Evolutionary conservation across 2,329 filamentous ascomycete species (phyloP).

Genomic region (Penicillium sumatraense): DNA sequence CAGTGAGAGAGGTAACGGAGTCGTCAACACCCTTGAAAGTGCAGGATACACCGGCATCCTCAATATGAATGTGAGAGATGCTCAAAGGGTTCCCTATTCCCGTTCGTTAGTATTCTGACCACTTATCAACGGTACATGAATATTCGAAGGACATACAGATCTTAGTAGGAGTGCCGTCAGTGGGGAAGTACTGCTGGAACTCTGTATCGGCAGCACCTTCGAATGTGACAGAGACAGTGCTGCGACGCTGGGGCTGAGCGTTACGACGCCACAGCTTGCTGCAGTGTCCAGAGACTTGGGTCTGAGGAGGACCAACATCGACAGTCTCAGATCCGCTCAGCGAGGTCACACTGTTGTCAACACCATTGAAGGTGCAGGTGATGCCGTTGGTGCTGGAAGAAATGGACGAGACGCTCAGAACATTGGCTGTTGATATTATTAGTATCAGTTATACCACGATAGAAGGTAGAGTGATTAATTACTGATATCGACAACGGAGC

Average conservation of each 20-base stretch:
- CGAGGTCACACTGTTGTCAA: conserved; percentile 26
- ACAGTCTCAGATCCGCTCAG: conserved; percentile 26
- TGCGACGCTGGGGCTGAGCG: not conserved
- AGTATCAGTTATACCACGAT: not conserved
- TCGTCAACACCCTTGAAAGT: conserved; percentile 27
- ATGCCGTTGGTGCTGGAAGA: conserved; percentile 19
- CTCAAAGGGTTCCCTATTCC: conserved; percentile 23
- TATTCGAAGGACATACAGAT: conserved; percentile 17
- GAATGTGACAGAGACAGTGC: conserved; percentile 1
- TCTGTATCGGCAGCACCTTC: conserved; percentile 23
- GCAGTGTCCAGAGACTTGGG: conserved; percentile 22
- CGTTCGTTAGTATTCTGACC: not conserved
- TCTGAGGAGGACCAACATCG: conserved; percentile 36
- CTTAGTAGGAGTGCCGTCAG: conserved; percentile 12
- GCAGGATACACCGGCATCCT: conserved; percentile 14
- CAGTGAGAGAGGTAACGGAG: conserved; percentile 21
- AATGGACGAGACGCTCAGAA: conserved; percentile 30
- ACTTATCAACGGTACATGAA: not conserved
- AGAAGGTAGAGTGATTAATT: not conserved
- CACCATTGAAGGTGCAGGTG: conserved; percentile 29
- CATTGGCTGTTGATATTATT: conserved; percentile 10
- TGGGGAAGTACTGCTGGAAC: conserved; percentile 22
- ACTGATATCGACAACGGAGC: conserved; percentile 1
- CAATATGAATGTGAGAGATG: conserved; percentile 24
- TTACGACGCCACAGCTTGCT: not conserved